phyloP scores from a whole-genome alignment of 371 early-diverging fungal genomes.

The Funneliformis caledonium region DNA sequence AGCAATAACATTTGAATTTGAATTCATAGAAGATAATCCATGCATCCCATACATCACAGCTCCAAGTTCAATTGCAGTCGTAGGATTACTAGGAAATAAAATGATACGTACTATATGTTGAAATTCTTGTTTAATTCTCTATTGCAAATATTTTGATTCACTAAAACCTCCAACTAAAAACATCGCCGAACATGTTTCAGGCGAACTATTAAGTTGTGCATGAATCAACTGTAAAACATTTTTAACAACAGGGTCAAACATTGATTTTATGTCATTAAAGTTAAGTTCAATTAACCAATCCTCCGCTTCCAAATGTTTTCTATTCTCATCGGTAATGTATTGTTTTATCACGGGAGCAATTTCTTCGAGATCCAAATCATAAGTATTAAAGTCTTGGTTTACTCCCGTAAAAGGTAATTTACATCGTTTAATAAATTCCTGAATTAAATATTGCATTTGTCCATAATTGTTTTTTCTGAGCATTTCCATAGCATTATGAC shows the following conservation, averaged over 20 bases:
- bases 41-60: conserved; percentile 47
- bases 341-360: conserved; percentile 2
- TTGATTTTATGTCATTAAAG: neutral
- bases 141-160: conserved; percentile 50
- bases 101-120: conserved; percentile 33
- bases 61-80: neutral
- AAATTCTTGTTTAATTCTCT: conserved; percentile 50
- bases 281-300: conserved; percentile 15
- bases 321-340: neutral
- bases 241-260: conserved; percentile 67
- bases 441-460: neutral
- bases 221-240: conserved; percentile 60
- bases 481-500: neutral
- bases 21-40: conserved; percentile 42
- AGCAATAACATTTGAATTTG: conserved; percentile 41
- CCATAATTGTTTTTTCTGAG: neutral
- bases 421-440: neutral
- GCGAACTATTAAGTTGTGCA: conserved; percentile 45
- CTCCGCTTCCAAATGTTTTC: neutral
- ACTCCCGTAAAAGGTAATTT: neutral
- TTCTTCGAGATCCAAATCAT: neutral
- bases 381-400: neutral
- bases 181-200: conserved; percentile 51
- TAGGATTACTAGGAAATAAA: neutral
- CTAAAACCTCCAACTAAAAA: conserved; percentile 58